Evolutionary conservation across 768 basidiomycete species (phyloP).

Genomic region (Leccinum disarticulatum): DNA sequence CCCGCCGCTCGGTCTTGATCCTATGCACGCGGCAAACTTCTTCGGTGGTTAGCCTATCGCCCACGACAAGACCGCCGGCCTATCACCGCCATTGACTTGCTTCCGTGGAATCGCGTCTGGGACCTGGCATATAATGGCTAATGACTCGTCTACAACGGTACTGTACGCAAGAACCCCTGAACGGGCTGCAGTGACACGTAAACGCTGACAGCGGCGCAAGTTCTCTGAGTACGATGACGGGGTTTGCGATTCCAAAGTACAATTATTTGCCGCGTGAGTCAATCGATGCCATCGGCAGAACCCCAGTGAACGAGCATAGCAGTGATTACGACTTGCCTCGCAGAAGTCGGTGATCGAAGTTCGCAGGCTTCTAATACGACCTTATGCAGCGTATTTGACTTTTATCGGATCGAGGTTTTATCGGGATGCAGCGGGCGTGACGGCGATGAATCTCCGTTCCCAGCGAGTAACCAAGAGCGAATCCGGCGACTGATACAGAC

Average conservation of each 20-base stretch:
- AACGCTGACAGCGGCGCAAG: slow-evolving; percentile 29
- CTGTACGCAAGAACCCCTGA: slow-evolving; percentile 8
- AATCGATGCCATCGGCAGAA: slow-evolving; percentile 35
- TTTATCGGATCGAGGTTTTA: slow-evolving; percentile 22
- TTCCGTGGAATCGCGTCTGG: slow-evolving; percentile 19
- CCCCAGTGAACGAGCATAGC: slow-evolving; percentile 6
- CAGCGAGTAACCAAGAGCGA: slow-evolving; percentile 27
- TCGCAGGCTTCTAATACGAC: slow-evolving; percentile 19
- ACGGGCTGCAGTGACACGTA: slow-evolving; percentile 24
- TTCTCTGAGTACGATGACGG: slow-evolving; percentile 18
- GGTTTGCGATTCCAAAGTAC: slow-evolving; percentile 23
- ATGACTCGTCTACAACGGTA: slow-evolving; percentile 13
- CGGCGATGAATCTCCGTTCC: slow-evolving; percentile 26
- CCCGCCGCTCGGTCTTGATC: slow-evolving; percentile 12
- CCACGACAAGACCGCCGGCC: slow-evolving; percentile 13
- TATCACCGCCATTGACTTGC: slow-evolving; percentile 30
- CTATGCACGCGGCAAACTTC: slow-evolving; percentile 22
- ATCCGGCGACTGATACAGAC: slow-evolving; percentile 11
- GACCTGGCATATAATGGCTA: slow-evolving; percentile 6
- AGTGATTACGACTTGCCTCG: slow-evolving; percentile 17
- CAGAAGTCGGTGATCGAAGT: slow-evolving; percentile 16
- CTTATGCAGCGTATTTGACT: slow-evolving; percentile 11
- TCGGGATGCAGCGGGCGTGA: slow-evolving; percentile 18
- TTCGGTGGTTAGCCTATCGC: slow-evolving; percentile 11
- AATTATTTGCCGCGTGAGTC: slow-evolving; percentile 16